Base-by-base conservation (phyloP, 305 asterid species). In the Coffea humblotiana region DNA sequence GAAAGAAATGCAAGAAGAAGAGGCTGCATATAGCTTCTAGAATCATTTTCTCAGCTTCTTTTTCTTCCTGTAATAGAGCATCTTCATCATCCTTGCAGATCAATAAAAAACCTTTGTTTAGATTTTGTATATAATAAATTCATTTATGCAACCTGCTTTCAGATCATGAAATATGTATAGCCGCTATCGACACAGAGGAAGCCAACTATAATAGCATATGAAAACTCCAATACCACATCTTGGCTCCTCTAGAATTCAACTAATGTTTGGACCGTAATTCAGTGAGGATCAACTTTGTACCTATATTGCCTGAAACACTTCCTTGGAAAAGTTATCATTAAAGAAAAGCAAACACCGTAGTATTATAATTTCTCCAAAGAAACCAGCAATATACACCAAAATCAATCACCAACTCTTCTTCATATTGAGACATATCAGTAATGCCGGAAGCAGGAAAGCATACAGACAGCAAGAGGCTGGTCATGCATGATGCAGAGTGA, bases 1-100 rank as follows among this genome's bases (percentile, higher is more conserved):
- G 99, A 96, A 85, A 96, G 98, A 82, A 96, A 94, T 64, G 98
- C 99, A 65, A 96, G 94, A 79, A 96, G 97, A 83, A 96, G 98
- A 84, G 99, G 99, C 99, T 61, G 98, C 84, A 85, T 94, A 94
- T n/a, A 74, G 97, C 99, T 92, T 96, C 99, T 45, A 94, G 91
- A 81, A 94, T 93, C 97, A 91, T 94, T 88, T 96, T 94, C 85
- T 96, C 99, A 15, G 98, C 99, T 86, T 94, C 98, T 86, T 88
- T 96, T 87, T 94, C 96, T 78, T 97, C 97, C 86, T 89, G 93
- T 85, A 90, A 84, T 85, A 96, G 75, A 72, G 97, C 88, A 67
- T 92, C 97, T 80, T 94, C 98, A 72, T 91, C 99, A 83, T 94
- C 97, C 96, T 91, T 91, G 88, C 84, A 85, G 51, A 82, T 65